A percentile compares a stretch with the other conserved stretches of the same genome.
phyloP scores from a whole-genome alignment of 768 basidiomycete species.

The Termitomyces heimii region DNA sequence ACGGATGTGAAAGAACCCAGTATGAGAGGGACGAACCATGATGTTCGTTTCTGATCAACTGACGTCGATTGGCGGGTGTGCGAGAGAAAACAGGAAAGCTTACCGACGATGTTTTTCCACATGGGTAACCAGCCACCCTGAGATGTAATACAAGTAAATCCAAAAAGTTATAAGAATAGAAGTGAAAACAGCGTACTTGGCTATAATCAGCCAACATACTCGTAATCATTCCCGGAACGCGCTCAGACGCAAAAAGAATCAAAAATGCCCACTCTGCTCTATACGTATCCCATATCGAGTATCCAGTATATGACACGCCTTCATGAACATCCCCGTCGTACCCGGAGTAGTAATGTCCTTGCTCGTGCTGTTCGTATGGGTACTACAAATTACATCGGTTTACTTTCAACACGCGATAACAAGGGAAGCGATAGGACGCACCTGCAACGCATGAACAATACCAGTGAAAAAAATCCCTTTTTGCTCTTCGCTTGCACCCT shows the following conservation, averaged over 20 bases:
- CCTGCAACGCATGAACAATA: slow-evolving; percentile 59
- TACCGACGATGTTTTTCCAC: slow-evolving; percentile 84
- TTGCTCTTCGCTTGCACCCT: slow-evolving; percentile 41
- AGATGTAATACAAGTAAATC: slow-evolving; percentile 5
- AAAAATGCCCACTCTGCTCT: slow-evolving; percentile 78
- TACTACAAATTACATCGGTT: slow-evolving; percentile 36
- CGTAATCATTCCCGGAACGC: slow-evolving; percentile 67
- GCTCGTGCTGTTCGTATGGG: slow-evolving; percentile 70
- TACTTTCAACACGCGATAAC: neutral
- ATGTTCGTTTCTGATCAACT: slow-evolving; percentile 65
- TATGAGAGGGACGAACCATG: slow-evolving; percentile 42
- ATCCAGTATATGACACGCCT: slow-evolving; percentile 65
- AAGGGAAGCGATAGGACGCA: slow-evolving; percentile 12
- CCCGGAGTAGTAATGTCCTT: slow-evolving; percentile 66
- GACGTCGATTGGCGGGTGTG: neutral
- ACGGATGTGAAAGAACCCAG: neutral
- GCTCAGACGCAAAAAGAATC: slow-evolving; percentile 70
- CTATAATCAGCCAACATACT: slow-evolving; percentile 79
- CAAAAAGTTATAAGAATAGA: neutral
- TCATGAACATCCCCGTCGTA: slow-evolving; percentile 63
- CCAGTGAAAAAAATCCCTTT: slow-evolving; percentile 54
- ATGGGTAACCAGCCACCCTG: slow-evolving; percentile 81
- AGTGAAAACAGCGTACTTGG: slow-evolving; percentile 33
- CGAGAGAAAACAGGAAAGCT: slow-evolving; percentile 6
- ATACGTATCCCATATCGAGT: slow-evolving; percentile 81